Evolutionary conservation across 2,329 filamentous ascomycete species (phyloP), one percentile per base, ranked within the genome.

Genomic region (Triangularia setosa): DNA sequence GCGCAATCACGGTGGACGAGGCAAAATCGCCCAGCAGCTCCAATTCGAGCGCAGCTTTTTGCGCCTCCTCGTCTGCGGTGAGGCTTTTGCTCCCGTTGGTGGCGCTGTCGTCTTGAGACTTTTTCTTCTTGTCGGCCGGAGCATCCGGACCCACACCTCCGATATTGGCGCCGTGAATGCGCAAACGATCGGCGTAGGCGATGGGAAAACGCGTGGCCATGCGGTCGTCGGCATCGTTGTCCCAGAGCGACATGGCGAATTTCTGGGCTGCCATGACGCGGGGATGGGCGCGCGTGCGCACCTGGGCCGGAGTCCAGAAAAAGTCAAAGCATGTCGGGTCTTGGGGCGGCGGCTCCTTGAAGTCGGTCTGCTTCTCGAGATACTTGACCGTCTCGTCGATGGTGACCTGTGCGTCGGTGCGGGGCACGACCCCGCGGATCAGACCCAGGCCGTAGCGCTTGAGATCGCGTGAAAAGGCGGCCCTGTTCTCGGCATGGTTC

Each of bases 231-330:
- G 79, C 76, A 52, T 72, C 70, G 63, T 75, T 75, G 65, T 89
- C 85, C 89, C 89, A 91, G 27, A 90, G 77, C 9, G 81, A 79
- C 80, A 90, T 87, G 73, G 89, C 83, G 71, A 89, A 91, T 35
- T 81, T 79, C 76, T 91, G 88, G 1, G 88, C 82, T 40, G 78
- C 78, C 48, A 91, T 79, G 65, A 91, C 81, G 68, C 84, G 82
- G 3, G 87, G 85, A 69, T 91, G 86, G 0, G 86, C 84, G 24
- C 89, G 84, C n/a, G 87, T 86, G 69, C 84, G 83, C 62, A 89
- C 83, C 75, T 91, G 89, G 1, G 87, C 84, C 0, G 87, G 87
- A 4, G 88, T 88, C 89, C 88, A 91, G 77, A 90, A 91, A 71
- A 90, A 84, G 75, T 91, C 88, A 75, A 88, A 90, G 60, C 90